Conservation (phyloP, 2,329 filamentous ascomycete species). For the Trichoderma brevicompactum region DNA sequence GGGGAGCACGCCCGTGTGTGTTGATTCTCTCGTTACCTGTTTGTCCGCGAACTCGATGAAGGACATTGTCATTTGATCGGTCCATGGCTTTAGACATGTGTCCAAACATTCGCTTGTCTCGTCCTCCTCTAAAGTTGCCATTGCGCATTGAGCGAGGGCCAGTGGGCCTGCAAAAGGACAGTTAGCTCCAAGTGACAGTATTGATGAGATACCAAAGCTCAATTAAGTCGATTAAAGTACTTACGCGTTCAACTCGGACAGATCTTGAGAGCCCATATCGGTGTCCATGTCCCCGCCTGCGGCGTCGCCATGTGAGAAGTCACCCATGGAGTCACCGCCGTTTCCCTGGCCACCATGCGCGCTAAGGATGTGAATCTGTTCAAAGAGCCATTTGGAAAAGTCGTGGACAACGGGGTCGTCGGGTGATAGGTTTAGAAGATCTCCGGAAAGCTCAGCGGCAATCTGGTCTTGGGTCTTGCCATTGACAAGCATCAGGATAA, state of each 20-base stretch:
- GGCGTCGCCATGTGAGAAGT: conserved; percentile 43
- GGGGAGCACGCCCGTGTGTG: conserved; percentile 70
- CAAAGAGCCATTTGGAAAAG: conserved; percentile 93
- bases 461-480: conserved; percentile 92
- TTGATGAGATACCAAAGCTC: not conserved
- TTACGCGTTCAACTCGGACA: conserved; percentile 62
- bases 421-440: conserved; percentile 79
- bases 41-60: conserved; percentile 78
- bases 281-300: conserved; percentile 61
- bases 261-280: conserved; percentile 69
- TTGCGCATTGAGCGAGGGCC: conserved; percentile 95
- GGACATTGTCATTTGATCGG: conserved; percentile 70
- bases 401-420: conserved; percentile 82
- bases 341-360: conserved; percentile 55
- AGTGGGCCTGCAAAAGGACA: conserved; percentile 68
- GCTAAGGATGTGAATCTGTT: conserved; percentile 74
- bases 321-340: conserved; percentile 36
- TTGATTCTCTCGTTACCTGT: conserved; percentile 80
- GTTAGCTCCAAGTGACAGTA: not conserved
- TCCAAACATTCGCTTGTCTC: conserved; percentile 82
- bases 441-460: conserved; percentile 81
- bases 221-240: conserved; percentile 38
- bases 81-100: conserved; percentile 85
- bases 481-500: conserved; percentile 95
- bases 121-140: conserved; percentile 60